Evolutionary conservation across 768 basidiomycete species (phyloP), one percentile per base, ranked within the genome.

Genomic region (Tulasnella sp.): DNA sequence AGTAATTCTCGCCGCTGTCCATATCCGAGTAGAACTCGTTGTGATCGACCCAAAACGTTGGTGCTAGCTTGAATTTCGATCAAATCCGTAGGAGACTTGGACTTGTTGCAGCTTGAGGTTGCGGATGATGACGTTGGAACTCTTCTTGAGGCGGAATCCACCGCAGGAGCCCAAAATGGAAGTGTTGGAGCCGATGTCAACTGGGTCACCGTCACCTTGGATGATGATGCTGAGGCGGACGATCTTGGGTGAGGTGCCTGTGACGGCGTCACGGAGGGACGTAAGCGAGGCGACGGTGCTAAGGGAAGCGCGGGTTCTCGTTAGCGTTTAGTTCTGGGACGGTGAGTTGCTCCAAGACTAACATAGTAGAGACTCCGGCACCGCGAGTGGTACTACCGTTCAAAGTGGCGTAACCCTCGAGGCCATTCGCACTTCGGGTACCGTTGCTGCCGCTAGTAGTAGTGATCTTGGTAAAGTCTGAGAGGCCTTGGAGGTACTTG

Each of bases 341-440:
- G 11, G 29, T 25, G 25, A 31, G 22, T 15, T 8, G 38, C 15
- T n/a, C 17, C 9, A 17, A 5, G 34, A 29, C 78, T n/a, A 39
- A 78, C 78, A 78, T 78, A 25, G 72, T 52, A 0, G 71, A 15
- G n/a, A 78, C 78, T 12, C 78, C 78, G 8, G 78, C 78, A 74
- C 78, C 78, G 15, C 78, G 78, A 38, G 78, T 78, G n/a, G 78
- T 78, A 17, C 78, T 78, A 34, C 78, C 78, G 67, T 78, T 78
- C 34, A 78, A 36, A 2, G 78, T 74, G 22, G 78, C 78, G 71
- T 76, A 78, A 34, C 78, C 78, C 7, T 68, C 67, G 8, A 68
- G 34, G 25, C 67, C 67, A 39, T 34, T 68, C 1, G 67, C 67
- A 29, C 67, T 68, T 54, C 15, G 15, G 67, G 34, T 68, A 19